Evolutionary conservation across 1,284 basidiomycete genomes (phyloP), one percentile per base, ranked within the genome.

Genomic region (Ceratobasidium sp.): DNA sequence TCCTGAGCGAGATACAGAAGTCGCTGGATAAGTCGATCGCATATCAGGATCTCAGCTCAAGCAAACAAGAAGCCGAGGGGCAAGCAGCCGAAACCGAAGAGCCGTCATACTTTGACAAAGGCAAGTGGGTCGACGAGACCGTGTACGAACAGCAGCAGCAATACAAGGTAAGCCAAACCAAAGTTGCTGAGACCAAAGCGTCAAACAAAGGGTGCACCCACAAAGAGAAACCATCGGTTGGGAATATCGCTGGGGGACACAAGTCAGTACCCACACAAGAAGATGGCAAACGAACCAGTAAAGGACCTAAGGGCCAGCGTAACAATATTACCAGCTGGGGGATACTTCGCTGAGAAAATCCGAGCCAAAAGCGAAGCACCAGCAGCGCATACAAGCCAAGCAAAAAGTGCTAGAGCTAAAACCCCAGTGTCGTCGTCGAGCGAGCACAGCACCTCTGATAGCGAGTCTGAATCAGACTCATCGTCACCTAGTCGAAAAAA

Each of bases 281-380:
- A 38, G 4, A 38, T 4, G 35, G 11, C 35, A n/a, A 38, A 4
- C 35, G 11, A 38, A 38, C 4, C 35, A 38, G 35, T 38, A 4
- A 38, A 38, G 35, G 35, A 38, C 11, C 61, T 50, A 2, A 49
- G 44, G 30, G 26, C 61, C 2, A 63, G 61, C 30, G 23, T 63
- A 0, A 9, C 30, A 0, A 44, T 32, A 2, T 28, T 63, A 4
- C 46, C 61, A 1, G 46, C 18, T 14, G 61, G 61, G 2, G 61
- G 61, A n/a, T 63, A 63, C 23, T 63, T 63, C n/a, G 61, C 46
- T 2, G 47, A 63, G 1, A 49, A 63, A 21, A 63, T 63, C 16
- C 44, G 46, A 2, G 26, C 43, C 0, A 47, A 49, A n/a, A 63
- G 46, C 18, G 11, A 21, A 5, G 61, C 13, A 0, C 46, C 23